phyloP scores from a whole-genome alignment of 345 rosid genomes.

The Toxicodendron radicans region DNA sequence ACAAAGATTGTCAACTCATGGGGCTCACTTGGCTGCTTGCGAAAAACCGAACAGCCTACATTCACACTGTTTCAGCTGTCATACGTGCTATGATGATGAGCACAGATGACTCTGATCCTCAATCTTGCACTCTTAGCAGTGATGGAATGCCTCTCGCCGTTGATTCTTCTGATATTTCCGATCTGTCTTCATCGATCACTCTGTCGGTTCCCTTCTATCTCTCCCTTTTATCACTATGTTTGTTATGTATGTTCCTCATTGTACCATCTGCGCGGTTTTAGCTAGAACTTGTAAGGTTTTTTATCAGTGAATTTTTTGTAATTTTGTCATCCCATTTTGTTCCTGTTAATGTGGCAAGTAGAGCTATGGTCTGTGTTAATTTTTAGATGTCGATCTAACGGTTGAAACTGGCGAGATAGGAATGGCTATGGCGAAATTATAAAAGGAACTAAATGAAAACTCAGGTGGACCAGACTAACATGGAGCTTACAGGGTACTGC shows the following conservation, averaged over 20 bases:
- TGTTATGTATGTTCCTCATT: constrained; percentile 14
- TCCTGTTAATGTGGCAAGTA: constrained; percentile 6
- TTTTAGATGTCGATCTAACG: not conserved
- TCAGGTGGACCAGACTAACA: constrained; percentile 22
- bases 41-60: constrained; percentile 73
- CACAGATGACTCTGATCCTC: constrained; percentile 47
- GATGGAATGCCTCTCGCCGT: constrained; percentile 94
- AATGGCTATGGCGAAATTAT: no score
- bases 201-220: constrained; percentile 13
- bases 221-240: constrained; percentile 15
- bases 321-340: constrained; percentile 2
- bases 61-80: constrained; percentile 73
- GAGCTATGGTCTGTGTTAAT: no score
- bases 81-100: constrained; percentile 77
- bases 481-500: not conserved
- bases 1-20: constrained; percentile 90
- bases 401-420: not conserved
- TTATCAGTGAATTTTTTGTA: constrained; percentile 4
- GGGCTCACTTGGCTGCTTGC: constrained; percentile 96
- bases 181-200: constrained; percentile 31
- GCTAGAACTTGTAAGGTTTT: not conserved
- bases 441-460: not conserved
- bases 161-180: constrained; percentile 64
- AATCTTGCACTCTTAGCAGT: constrained; percentile 67
- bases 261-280: constrained; percentile 26